Conservation (phyloP, 164 flowering plant genomes). For the Piper longum region DNA sequence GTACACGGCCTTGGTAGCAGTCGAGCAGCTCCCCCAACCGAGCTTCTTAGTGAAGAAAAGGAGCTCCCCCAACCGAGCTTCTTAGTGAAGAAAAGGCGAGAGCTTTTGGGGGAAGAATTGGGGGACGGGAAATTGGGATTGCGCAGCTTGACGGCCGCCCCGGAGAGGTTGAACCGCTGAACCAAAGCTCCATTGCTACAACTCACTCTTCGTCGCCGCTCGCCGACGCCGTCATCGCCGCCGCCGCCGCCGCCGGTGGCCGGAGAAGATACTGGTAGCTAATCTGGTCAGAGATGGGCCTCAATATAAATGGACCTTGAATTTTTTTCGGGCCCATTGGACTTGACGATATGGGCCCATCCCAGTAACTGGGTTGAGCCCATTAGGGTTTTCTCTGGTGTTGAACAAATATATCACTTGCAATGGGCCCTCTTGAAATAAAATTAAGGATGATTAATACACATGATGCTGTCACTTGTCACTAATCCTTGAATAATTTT, state of each 20-base stretch:
- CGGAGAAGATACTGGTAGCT: no score
- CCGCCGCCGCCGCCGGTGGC: no score
- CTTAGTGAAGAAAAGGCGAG: neutral
- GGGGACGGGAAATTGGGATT: neutral
- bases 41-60: constrained; percentile 12
- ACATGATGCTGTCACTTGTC: no score
- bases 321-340: neutral
- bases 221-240: no score
- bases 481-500: no score
- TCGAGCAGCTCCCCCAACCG: no score
- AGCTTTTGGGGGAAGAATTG: neutral
- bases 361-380: neutral
- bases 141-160: neutral
- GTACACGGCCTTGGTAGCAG: constrained; percentile 30
- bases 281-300: neutral
- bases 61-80: constrained; percentile 7
- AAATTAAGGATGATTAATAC: no score
- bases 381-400: no score
- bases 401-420: no score
- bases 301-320: neutral
- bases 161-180: neutral
- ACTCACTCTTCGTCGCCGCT: no score
- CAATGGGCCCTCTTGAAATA: no score
- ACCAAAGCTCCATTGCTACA: neutral
- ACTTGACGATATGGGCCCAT: neutral